A percentile compares a stretch with the other conserved stretches of the same genome.
Conservation (phyloP, 31 red algal species). For the Bonnemaisonia californica region DNA sequence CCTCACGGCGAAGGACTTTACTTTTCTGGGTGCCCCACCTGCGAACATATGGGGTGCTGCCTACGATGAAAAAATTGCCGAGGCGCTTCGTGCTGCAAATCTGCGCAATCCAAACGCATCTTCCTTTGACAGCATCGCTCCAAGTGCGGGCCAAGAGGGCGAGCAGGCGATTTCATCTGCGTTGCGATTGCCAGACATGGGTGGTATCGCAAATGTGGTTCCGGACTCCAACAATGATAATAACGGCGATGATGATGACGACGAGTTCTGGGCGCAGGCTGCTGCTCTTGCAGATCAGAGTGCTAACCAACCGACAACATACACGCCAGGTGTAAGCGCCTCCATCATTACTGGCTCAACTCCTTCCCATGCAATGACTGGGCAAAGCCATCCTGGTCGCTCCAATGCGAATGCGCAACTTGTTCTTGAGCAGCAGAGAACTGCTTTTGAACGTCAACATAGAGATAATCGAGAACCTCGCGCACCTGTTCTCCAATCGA, state of each 20-base stretch:
- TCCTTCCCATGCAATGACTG: too few species aligned
- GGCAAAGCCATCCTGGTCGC: too few species aligned
- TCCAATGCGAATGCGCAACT: too few species aligned
- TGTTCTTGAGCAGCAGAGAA: too few species aligned
- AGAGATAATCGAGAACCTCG: too few species aligned
- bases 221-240: constrained; percentile 21
- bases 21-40: constrained; percentile 34
- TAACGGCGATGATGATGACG: constrained; percentile 41
- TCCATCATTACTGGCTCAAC: not conserved
- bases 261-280: constrained; percentile 60
- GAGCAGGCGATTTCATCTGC: not conserved
- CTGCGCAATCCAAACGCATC: constrained; percentile 31
- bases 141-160: not conserved
- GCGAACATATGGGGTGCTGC: constrained; percentile 35
- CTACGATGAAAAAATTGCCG: constrained; percentile 26
- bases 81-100: constrained; percentile 27
- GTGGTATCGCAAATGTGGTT: constrained; percentile 53
- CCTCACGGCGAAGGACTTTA: constrained; percentile 38
- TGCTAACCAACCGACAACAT: not conserved
- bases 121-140: constrained; percentile 48
- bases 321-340: not conserved
- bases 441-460: too few species aligned
- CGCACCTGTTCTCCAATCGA: too few species aligned
- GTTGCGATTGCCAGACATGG: constrained; percentile 28
- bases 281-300: constrained; percentile 31